Percentiles rank a stretch among this genome's conserved stretches.
These are phyloP conservation scores for Microbotryum saponariae DNA, from an alignment of 1,284 basidiomycete species.

Conservation along the genomic window DNA sequence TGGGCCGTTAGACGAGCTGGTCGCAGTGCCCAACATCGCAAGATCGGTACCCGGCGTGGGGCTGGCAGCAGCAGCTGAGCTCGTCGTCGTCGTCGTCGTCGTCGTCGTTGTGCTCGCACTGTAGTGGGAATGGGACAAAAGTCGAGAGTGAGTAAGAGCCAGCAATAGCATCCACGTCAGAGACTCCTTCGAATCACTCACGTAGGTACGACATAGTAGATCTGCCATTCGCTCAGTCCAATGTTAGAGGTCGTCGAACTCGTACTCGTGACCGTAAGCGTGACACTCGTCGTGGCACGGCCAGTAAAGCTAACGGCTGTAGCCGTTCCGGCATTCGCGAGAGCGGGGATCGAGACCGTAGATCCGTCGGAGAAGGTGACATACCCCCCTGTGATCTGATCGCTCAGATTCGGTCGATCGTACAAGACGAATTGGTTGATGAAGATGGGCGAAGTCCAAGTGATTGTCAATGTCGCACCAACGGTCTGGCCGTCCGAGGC, in stretches of 20 bases:
- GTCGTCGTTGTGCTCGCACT: not conserved
- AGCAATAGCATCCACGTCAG: too few species aligned
- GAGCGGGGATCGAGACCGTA: not conserved
- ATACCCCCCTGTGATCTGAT: slow-evolving; percentile 12
- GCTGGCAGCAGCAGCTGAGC: slow-evolving; percentile 4
- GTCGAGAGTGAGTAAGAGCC: too few species aligned
- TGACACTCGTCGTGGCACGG: slow-evolving; percentile 13
- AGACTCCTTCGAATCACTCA: too few species aligned
- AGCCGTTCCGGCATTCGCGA: too few species aligned
- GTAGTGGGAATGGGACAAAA: too few species aligned
- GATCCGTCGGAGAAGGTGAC: not conserved
- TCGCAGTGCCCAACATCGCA: slow-evolving; percentile 8
- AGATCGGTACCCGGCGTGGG: slow-evolving; percentile 11
- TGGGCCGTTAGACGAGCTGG: slow-evolving; percentile 11
- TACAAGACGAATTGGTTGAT: slow-evolving; percentile 5
- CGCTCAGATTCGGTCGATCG: slow-evolving; percentile 10
- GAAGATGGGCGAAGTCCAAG: slow-evolving; percentile 8
- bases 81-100: not conserved
- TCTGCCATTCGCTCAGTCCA: slow-evolving; percentile 30
- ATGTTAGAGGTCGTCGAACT: slow-evolving; percentile 4
- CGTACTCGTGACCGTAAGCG: slow-evolving; percentile 21
- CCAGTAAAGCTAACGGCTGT: slow-evolving; percentile 10
- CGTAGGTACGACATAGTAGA: slow-evolving; percentile 3
- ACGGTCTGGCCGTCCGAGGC: not conserved
- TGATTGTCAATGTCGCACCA: slow-evolving; percentile 10